Base-by-base conservation (phyloP, 768 basidiomycete genomes). In the Russula brevipes region DNA sequence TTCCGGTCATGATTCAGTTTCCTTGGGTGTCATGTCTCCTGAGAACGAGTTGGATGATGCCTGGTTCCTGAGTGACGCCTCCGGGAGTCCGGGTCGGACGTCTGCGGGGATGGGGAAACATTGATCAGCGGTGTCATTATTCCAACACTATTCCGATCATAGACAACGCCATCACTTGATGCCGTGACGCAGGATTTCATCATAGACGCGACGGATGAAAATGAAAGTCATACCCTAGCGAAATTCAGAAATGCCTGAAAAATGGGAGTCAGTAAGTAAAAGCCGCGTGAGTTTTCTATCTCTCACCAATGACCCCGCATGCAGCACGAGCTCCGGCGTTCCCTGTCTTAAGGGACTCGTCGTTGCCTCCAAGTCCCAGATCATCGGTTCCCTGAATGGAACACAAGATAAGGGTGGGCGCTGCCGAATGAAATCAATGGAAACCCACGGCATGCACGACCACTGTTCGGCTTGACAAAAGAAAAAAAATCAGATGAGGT, bases 311-410 rank as follows among this genome's bases (percentile, higher is more conserved):
- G 55, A 92, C 83, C 68, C 90, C 91, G 70, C 91, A 93, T 12
- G 91, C 90, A n/a, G 83, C 80, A 60, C 89, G 79, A 36, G 78
- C 84, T 11, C 87, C 87, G 16, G 91, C 86, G 70, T 92, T 89
- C 9, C 91, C 91, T 3, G 89, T 92, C 72, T 82, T 89, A 60
- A 85, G 76, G 24, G 87, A 88, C 66, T 90, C 89, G 35, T 81
- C 76, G 69, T 87, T 79, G 46, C 76, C 78, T 16, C 89, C 88
- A 63, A 74, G 77, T n/a, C 90, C 91, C 54, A 92, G 79, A 69
- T 94, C 91, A 70, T 94, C 91, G 17, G 82, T 81, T 4, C 89
- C 88, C 85, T 85, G 66, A n/a, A 41, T n/a, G 17, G 24, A 24
- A 19, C 38, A 4, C 46, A 58, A 24, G 19, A 38, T 24, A 30